Conservation (phyloP, 257 asterid species). For the Knoxia roxburghii region DNA sequence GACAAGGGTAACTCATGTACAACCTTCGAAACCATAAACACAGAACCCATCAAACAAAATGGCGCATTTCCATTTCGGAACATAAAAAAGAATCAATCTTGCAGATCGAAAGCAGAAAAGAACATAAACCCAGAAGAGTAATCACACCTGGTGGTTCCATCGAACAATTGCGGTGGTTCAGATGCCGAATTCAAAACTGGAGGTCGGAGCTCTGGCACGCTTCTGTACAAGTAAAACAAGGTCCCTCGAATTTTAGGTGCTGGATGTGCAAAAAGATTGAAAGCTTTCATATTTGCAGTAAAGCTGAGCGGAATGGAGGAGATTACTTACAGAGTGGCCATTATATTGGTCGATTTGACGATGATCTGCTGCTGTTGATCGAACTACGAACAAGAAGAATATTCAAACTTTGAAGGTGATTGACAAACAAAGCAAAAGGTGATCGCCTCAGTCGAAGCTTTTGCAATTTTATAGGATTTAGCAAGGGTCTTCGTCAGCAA, state of each 20-base stretch:
- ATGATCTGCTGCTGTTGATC: background rate
- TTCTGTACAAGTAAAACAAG: conserved; percentile 26
- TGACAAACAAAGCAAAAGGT: too few species aligned
- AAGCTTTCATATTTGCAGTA: background rate
- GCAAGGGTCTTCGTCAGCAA: too few species aligned
- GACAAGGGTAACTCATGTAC: conserved; percentile 55
- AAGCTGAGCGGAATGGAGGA: background rate
- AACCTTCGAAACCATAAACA: conserved; percentile 39
- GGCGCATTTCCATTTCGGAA: background rate
- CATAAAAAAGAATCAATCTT: background rate
- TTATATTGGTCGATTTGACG: conserved; percentile 12
- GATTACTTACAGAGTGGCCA: conserved; percentile 45
- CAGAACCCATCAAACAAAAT: background rate
- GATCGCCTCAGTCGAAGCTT: too few species aligned
- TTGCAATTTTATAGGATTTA: too few species aligned
- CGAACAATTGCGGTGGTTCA: conserved; percentile 59
- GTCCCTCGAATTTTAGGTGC: background rate
- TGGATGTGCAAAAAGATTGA: background rate
- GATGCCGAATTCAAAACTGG: conserved; percentile 51
- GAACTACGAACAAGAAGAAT: too few species aligned
- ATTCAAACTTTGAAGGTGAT: background rate
- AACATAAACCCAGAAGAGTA: background rate
- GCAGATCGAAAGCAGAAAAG: background rate
- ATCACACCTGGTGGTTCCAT: conserved; percentile 60
- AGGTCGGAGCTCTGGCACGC: conserved; percentile 49